phyloP scores from a whole-genome alignment of 179 eudicot genomes.

The Pouteria campechiana region DNA sequence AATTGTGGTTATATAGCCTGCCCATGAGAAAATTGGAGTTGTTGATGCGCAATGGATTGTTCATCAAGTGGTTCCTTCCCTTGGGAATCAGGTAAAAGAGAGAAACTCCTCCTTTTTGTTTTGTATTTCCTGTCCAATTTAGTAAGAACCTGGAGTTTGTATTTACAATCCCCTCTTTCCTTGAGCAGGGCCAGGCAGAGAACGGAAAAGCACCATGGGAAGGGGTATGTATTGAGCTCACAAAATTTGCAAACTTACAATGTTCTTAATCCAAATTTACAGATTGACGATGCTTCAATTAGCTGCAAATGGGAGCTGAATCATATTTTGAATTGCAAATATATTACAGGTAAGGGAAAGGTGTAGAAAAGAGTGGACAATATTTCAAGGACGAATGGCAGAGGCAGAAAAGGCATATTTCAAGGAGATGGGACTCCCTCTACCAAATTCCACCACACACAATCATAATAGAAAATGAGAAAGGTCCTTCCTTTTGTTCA shows the following conservation, averaged over 20 bases:
- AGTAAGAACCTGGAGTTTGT: neutral
- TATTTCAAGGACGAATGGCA: slow-evolving; percentile 52
- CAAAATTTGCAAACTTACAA: neutral
- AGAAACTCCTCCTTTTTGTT: neutral
- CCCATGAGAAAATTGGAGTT: slow-evolving; percentile 90
- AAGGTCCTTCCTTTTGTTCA: no score
- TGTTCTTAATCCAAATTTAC: neutral
- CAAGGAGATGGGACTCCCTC: slow-evolving; percentile 37
- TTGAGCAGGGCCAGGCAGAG: slow-evolving; percentile 47
- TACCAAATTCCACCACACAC: slow-evolving; percentile 26
- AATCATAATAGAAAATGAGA: no score
- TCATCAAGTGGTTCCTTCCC: slow-evolving; percentile 79
- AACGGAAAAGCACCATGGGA: slow-evolving; percentile 76
- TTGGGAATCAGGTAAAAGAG: slow-evolving; percentile 61
- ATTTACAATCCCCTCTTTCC: neutral
- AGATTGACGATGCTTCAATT: neutral
- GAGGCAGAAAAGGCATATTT: slow-evolving; percentile 51
- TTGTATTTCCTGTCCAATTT: neutral
- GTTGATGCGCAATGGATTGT: slow-evolving; percentile 90
- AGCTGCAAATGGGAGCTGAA: no score
- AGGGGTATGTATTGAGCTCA: slow-evolving; percentile 40
- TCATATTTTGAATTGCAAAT: no score
- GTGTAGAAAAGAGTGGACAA: slow-evolving; percentile 63
- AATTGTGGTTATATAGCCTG: slow-evolving; percentile 33
- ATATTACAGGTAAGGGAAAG: slow-evolving; percentile 72